Evolutionary conservation across 2,329 filamentous ascomycete genomes (phyloP).

Genomic region (Cryphonectria radicalis): DNA sequence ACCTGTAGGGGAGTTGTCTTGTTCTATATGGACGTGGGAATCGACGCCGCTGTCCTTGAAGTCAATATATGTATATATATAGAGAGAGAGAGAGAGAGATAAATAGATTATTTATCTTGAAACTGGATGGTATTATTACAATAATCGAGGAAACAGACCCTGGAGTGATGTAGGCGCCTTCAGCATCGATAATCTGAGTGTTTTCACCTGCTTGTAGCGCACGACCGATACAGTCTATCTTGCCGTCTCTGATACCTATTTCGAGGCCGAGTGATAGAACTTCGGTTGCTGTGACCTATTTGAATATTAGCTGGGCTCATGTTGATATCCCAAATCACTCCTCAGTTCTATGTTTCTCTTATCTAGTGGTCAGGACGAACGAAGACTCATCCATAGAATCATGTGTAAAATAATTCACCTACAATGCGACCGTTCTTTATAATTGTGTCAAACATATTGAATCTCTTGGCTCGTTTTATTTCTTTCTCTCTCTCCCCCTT

Average conservation of each 20-base stretch:
- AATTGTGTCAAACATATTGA: slow-evolving; percentile 32
- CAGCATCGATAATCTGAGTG: slow-evolving; percentile 48
- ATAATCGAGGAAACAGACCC: slow-evolving; percentile 29
- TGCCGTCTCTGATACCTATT: slow-evolving; percentile 52
- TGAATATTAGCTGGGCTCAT: slow-evolving; percentile 10
- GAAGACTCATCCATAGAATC: neutral
- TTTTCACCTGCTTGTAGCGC: slow-evolving; percentile 39
- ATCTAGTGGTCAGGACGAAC: neutral
- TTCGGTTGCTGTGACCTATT: slow-evolving; percentile 51
- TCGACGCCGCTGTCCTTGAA: slow-evolving; percentile 40
- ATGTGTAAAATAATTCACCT: slow-evolving; percentile 2
- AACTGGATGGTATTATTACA: neutral
- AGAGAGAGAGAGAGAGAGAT: no score
- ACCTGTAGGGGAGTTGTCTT: slow-evolving; percentile 38
- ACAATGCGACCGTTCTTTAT: slow-evolving; percentile 36
- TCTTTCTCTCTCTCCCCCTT: neutral
- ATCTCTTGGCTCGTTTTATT: slow-evolving; percentile 16
- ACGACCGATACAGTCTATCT: slow-evolving; percentile 49
- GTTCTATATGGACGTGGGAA: slow-evolving; percentile 43
- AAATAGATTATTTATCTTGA: no score
- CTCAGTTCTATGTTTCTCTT: neutral
- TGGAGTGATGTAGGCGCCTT: slow-evolving; percentile 50
- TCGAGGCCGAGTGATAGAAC: slow-evolving; percentile 47
- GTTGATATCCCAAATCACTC: neutral
- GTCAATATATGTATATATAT: neutral